Evolutionary conservation across 495 filamentous ascomycete species (phyloP).

Genomic region (Xylaria intraflava): DNA sequence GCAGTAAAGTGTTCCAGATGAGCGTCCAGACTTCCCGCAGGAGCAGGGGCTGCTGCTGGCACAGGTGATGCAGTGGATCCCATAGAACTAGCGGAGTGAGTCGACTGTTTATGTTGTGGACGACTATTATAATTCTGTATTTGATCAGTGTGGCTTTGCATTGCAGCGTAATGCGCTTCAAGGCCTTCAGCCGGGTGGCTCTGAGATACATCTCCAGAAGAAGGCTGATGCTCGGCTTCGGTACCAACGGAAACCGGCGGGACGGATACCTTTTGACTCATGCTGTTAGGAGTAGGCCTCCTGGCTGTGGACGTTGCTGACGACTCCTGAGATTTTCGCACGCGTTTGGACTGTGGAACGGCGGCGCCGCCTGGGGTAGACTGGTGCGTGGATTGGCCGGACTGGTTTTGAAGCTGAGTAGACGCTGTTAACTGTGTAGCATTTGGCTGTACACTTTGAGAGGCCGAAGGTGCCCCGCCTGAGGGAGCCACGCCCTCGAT

Average conservation of each 20-base stretch:
- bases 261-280: constrained; percentile 17
- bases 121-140: constrained; percentile 18
- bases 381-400: constrained; percentile 2
- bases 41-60: constrained; percentile 9
- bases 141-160: constrained; percentile 21
- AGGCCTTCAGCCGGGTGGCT: constrained; percentile 22
- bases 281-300: constrained; percentile 20
- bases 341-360: constrained; percentile 19
- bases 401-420: constrained; percentile 14
- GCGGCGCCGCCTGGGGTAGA: background rate
- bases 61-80: constrained; percentile 16
- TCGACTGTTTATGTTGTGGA: constrained; percentile 23
- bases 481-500: background rate
- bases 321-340: constrained; percentile 25
- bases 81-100: constrained; percentile 13
- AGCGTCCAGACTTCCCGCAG: constrained; percentile 33
- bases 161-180: constrained; percentile 25
- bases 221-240: constrained; percentile 15
- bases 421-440: constrained; percentile 9
- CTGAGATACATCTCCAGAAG: constrained; percentile 13
- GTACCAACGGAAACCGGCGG: constrained; percentile 3
- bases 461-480: constrained; percentile 6
- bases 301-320: constrained; percentile 16
- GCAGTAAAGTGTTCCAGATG: constrained; percentile 35
- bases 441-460: constrained; percentile 15